A percentile compares a stretch with the other conserved stretches of the same genome.
These are phyloP conservation scores for Talaromyces wortmannii DNA, from an alignment of 495 filamentous ascomycete species.

Conservation along the genomic window DNA sequence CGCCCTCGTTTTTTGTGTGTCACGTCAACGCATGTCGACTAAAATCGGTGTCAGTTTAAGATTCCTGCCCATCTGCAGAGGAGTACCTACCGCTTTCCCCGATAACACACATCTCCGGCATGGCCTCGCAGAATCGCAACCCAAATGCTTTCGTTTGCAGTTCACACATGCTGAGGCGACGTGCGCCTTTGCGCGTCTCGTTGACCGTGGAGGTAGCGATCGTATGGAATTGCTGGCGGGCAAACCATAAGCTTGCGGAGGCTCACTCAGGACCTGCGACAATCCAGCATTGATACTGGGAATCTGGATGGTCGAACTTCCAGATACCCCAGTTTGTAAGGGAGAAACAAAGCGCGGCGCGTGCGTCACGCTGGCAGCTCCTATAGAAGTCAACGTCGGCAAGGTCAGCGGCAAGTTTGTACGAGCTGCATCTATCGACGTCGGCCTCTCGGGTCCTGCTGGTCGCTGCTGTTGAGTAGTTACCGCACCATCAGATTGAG, in stretches of 20 bases:
- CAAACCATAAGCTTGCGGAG: slow-evolving; percentile 11
- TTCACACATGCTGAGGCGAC: slow-evolving; percentile 96
- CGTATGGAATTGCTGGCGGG: slow-evolving; percentile 14
- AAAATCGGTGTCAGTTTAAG: slow-evolving; percentile 12
- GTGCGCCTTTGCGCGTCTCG: slow-evolving; percentile 87
- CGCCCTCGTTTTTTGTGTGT: slow-evolving; percentile 94
- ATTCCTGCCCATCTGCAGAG: slow-evolving; percentile 2
- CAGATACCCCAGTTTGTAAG: slow-evolving; percentile 22
- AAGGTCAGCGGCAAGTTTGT: slow-evolving; percentile 1
- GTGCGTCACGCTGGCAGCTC: neutral
- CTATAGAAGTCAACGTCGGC: neutral
- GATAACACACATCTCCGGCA: slow-evolving; percentile 56
- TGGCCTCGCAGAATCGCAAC: slow-evolving; percentile 61
- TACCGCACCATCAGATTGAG: slow-evolving; percentile 54
- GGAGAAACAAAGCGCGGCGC: slow-evolving; percentile 19
- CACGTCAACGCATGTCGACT: slow-evolving; percentile 89
- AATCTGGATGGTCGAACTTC: slow-evolving; percentile 3
- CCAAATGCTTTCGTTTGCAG: slow-evolving; percentile 93
- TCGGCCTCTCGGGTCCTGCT: slow-evolving; percentile 18
- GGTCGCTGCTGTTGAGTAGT: slow-evolving; percentile 47
- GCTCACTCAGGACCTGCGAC: slow-evolving; percentile 19
- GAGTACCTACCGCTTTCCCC: slow-evolving; percentile 55
- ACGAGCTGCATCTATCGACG: neutral
- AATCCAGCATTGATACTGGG: neutral
- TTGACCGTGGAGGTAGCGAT: slow-evolving; percentile 49